Percentiles rank a stretch among this genome's conserved stretches.
phyloP scores from a whole-genome alignment of 2,329 filamentous ascomycete species.

The Colletotrichum tropicicola region DNA sequence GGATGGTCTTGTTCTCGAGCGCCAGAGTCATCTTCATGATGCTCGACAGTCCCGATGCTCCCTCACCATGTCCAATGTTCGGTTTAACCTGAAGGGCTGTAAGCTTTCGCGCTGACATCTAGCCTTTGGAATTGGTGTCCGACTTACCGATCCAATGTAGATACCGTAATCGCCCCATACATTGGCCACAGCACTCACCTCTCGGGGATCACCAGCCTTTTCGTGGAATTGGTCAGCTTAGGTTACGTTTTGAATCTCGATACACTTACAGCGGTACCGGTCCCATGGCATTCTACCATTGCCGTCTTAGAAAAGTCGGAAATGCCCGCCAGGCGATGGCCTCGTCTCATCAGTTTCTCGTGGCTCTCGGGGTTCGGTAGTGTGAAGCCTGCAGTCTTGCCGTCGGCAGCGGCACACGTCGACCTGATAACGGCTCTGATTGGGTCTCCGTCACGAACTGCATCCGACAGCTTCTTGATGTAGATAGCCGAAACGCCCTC shows the following conservation, averaged over 20 bases:
- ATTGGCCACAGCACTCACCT: constrained; percentile 42
- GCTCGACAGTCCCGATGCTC: constrained; percentile 49
- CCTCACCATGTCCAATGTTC: constrained; percentile 54
- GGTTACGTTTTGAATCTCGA: not conserved
- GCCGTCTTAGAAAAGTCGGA: constrained; percentile 36
- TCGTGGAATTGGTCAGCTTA: not conserved
- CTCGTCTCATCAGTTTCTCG: constrained; percentile 43
- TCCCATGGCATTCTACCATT: constrained; percentile 50
- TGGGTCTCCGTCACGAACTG: constrained; percentile 55
- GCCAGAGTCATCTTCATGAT: constrained; percentile 54
- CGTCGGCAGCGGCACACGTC: constrained; percentile 50
- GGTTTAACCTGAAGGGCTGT: constrained; percentile 40
- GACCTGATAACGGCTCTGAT: constrained; percentile 49
- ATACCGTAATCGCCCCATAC: constrained; percentile 38
- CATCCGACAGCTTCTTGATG: constrained; percentile 56
- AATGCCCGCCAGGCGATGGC: constrained; percentile 43
- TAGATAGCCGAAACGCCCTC: constrained; percentile 56
- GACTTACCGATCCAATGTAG: constrained; percentile 37
- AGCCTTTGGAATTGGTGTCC: no score
- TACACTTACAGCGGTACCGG: constrained; percentile 47
- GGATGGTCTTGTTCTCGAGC: constrained; percentile 48
- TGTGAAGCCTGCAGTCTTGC: constrained; percentile 49
- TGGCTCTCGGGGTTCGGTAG: constrained; percentile 47
- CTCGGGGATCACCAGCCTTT: constrained; percentile 58
- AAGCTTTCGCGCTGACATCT: no score